Base-by-base conservation (phyloP, 306 rosid species). In the Vigna trinervia region DNA sequence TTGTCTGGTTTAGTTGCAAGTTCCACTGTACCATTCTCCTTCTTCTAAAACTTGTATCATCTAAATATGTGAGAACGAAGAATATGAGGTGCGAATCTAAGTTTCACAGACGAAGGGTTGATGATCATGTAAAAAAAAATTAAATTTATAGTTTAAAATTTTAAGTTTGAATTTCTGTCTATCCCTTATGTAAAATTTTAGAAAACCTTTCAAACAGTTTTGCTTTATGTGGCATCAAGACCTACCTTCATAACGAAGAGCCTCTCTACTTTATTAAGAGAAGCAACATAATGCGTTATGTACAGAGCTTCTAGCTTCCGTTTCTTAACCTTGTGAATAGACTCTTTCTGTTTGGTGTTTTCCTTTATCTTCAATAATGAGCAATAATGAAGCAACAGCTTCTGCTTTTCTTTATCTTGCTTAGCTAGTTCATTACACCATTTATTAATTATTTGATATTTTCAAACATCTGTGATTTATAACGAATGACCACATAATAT, bases 1-100 rank as follows among this genome's bases (percentile, higher is more conserved):
- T 79, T 90, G 14, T 90, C 93, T 19, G 87, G 90, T 56, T 86
- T 90, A 74, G 84, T 85, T 60, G 80, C 90, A 6, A 87, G 22
- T 69, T 92, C 96, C 63, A 62, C 89, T 1, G 73, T 83, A 17
- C 78, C 34, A 51, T 17, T 43, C 51, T 69, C 83, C 57, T 83
- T 89, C 61, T 85, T 89, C 61, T 85, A 85, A 60, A 73, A 57
- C 12, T 4, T 30, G 41, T 9, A 48, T 69, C 13, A 59, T 50
- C 36, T 47, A 63, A 34, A 38, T 79, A 60, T 71, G 52, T 26
- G 28, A 26, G 28, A 26, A 26, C 2, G 28, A 26, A 26, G 28
- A 26, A 26, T 26, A 26, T 26, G 3, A 0, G 3, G 28, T 26
- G 28, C 3, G 28, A 26, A 26, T 26, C 23, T 22, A 26, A 26